These are phyloP conservation scores for Diaporthe caulivora DNA, from an alignment of 2,329 filamentous ascomycete species.

Conservation along the genomic window DNA sequence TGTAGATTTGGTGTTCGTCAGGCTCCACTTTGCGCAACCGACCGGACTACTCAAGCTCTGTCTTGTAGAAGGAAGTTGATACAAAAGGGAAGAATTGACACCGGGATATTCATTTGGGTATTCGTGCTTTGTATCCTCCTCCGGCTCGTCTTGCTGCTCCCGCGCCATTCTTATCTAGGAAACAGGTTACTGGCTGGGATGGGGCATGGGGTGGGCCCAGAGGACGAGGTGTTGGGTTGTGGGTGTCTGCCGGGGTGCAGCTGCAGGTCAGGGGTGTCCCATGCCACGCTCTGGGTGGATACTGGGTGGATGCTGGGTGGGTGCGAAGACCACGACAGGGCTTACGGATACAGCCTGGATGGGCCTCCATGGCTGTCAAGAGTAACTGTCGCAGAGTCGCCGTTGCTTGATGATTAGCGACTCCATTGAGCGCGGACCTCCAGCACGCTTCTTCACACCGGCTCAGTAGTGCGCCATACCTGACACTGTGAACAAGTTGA, in stretches of 20 bases:
- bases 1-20: slow-evolving; percentile 26
- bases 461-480: slow-evolving; percentile 22
- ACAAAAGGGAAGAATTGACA: slow-evolving; percentile 21
- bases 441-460: slow-evolving; percentile 23
- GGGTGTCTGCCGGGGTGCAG: slow-evolving; percentile 44
- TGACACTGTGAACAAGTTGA: slow-evolving; percentile 15
- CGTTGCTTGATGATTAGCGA: slow-evolving; percentile 32
- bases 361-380: slow-evolving; percentile 38
- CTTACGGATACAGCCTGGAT: slow-evolving; percentile 38
- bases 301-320: slow-evolving; percentile 37
- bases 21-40: slow-evolving; percentile 36
- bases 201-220: slow-evolving; percentile 37
- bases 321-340: slow-evolving; percentile 45
- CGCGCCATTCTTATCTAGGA: slow-evolving; percentile 43
- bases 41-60: slow-evolving; percentile 24
- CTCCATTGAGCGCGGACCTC: slow-evolving; percentile 21
- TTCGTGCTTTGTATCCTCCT: slow-evolving; percentile 39
- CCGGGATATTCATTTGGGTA: slow-evolving; percentile 38
- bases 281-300: slow-evolving; percentile 40
- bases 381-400: slow-evolving; percentile 43
- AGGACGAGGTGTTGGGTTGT: slow-evolving; percentile 41
- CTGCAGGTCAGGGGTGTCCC: slow-evolving; percentile 41
- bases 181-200: slow-evolving; percentile 38
- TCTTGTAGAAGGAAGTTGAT: slow-evolving; percentile 33
- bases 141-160: slow-evolving; percentile 39